A percentile compares a stretch with the other conserved stretches of the same genome.
Conservation (phyloP, 768 basidiomycete species). For the Macrolepiota fuliginosa region DNA sequence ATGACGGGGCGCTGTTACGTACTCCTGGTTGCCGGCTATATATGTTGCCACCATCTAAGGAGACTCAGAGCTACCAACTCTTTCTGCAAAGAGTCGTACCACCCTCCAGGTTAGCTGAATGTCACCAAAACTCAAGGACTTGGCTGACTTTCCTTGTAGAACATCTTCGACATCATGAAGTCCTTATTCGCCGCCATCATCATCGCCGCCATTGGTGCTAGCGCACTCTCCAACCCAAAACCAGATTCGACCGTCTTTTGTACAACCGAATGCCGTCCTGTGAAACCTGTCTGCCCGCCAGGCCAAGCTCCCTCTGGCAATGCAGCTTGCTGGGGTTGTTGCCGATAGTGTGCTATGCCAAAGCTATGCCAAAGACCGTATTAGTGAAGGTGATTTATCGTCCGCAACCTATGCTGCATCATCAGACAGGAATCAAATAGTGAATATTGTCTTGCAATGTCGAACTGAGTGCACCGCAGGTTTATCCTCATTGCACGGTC, state of each 20-base stretch:
- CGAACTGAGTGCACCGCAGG: no score
- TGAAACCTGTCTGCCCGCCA: not conserved
- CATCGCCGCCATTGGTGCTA: constrained; percentile 2
- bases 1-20: not conserved
- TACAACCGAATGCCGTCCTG: not conserved
- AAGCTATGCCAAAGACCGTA: not conserved
- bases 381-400: no score
- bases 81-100: not conserved
- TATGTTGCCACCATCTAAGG: no score
- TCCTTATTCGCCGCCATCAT: not conserved
- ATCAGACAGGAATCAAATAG: no score
- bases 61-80: not conserved
- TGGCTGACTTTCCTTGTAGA: not conserved
- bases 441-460: no score
- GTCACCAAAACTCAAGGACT: not conserved
- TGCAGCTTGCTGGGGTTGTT: not conserved
- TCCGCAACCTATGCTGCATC: no score
- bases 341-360: no score
- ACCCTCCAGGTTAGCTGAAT: not conserved
- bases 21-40: no score
- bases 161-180: not conserved
- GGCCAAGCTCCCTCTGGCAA: not conserved
- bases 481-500: no score
- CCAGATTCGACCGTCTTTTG: not conserved
- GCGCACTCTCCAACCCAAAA: not conserved